Evolutionary conservation across 208 protist genomes (phyloP), one percentile per base, ranked within the genome.

Genomic region (Wallacemonas sp.): DNA sequence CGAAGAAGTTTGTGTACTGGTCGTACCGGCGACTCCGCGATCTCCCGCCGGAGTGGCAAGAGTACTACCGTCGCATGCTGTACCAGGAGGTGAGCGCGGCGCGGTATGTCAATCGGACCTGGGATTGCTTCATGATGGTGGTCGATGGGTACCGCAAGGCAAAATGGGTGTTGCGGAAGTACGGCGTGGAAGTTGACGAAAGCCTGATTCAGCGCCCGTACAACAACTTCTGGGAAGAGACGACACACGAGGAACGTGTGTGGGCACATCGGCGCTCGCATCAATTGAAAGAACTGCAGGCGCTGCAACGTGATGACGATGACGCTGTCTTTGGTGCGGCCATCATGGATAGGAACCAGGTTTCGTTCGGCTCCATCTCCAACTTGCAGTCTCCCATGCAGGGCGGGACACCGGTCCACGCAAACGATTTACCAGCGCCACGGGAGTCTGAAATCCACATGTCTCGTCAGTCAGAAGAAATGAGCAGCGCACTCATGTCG

Each of bases 191-290:
- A 28, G 70, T 92, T 23, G 91, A 96, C 61, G 86, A 92, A 62
- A 85, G 64, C 52, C 73, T 89, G 12, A 96, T 96, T 66, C 91
- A 83, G 16, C 73, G 72, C 25, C 91, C 91, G 2, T 96, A 96
- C 73, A 94, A 94, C 61, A 94, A 96, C 76, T 96, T 96, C 69
- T 96, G 87, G 86, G 91, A 94, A 31, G 88, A 94, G 57, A 94
- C 91, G 11, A 94, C 87, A 18, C 86, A 92, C 46, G 87, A 96
- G 57, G 91, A 96, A 61, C 85, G 91, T 25, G 91, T 92, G 1
- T 96, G 91, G 88, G 91, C 88, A 31, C 86, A 94, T 36, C 57
- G 87, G 45, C 74, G 91, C 5, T 96, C 91, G n/a, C 76, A 92
- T 62, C 88, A 93, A 67, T 77, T 96, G 80, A 96, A 96, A 57